A percentile compares a stretch with the other conserved stretches of the same genome.
Evolutionary conservation across 2,329 filamentous ascomycete species (phyloP).

Genomic region (Exophiala mesophila): DNA sequence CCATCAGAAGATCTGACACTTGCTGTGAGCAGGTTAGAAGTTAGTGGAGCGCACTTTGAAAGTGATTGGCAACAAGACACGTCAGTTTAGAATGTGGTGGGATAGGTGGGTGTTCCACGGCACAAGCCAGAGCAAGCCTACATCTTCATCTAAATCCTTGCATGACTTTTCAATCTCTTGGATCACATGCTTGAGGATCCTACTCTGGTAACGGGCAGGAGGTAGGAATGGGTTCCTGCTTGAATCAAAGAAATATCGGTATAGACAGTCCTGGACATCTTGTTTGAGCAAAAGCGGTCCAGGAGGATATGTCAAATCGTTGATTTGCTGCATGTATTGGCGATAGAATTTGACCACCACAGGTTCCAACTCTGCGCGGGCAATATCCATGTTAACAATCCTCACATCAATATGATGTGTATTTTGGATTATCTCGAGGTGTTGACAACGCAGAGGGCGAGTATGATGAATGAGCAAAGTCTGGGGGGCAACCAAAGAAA

Average conservation of each 20-base stretch:
- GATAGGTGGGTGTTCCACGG: conserved; percentile 1
- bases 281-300: conserved; percentile 54
- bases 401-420: too few species aligned
- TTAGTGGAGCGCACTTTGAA: conserved; percentile 8
- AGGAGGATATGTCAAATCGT: conserved; percentile 62
- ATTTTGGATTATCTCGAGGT: too few species aligned
- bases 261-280: conserved; percentile 62
- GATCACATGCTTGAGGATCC: conserved; percentile 69
- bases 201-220: conserved; percentile 64
- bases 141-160: conserved; percentile 78
- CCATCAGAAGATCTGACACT: conserved; percentile 76
- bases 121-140: conserved; percentile 13
- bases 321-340: conserved; percentile 74
- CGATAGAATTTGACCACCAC: conserved; percentile 55
- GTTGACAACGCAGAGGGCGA: too few species aligned
- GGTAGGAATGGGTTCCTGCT: conserved; percentile 38
- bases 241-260: conserved; percentile 59
- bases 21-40: conserved; percentile 51
- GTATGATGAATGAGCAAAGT: too few species aligned
- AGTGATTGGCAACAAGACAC: too few species aligned
- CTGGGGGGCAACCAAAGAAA: too few species aligned
- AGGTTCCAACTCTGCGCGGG: conserved; percentile 29
- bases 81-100: too few species aligned
- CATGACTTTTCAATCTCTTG: conserved; percentile 68
- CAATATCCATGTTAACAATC: conserved; percentile 20